These are phyloP conservation scores for Termitomyces sp. DNA, from an alignment of 768 basidiomycete species.

Conservation along the genomic window DNA sequence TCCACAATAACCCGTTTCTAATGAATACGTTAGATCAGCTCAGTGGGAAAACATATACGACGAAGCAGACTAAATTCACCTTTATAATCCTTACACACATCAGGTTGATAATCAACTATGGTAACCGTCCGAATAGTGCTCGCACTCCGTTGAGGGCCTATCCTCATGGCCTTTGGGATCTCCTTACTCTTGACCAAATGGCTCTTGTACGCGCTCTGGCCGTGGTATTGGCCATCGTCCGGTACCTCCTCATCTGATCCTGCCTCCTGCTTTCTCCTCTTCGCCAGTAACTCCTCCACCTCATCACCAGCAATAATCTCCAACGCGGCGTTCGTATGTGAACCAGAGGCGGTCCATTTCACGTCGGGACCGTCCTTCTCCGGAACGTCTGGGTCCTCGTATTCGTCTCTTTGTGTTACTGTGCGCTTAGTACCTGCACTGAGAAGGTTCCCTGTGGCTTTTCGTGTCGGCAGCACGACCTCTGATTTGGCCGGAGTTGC, in stretches of 20 bases:
- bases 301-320: constrained; percentile 85
- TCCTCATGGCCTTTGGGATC: constrained; percentile 84
- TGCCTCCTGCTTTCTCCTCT: constrained; percentile 57
- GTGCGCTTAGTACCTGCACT: constrained; percentile 51
- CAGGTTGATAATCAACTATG: constrained; percentile 96
- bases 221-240: constrained; percentile 86
- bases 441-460: constrained; percentile 65
- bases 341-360: constrained; percentile 76
- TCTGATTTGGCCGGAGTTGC: constrained; percentile 52
- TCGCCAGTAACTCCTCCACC: constrained; percentile 72
- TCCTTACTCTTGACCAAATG: constrained; percentile 84
- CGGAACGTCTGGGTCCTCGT: constrained; percentile 46
- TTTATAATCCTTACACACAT: constrained; percentile 99
- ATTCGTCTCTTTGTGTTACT: constrained; percentile 63
- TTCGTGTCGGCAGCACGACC: constrained; percentile 78
- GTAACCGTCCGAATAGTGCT: constrained; percentile 93
- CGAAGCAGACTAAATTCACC: constrained; percentile 45
- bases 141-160: constrained; percentile 72
- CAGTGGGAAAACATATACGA: constrained; percentile 5
- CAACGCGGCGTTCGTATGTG: constrained; percentile 68
- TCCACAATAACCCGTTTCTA: constrained; percentile 98
- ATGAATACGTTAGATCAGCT: constrained; percentile 12
- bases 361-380: constrained; percentile 67
- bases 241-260: constrained; percentile 57
- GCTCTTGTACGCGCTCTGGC: constrained; percentile 76